phyloP scores from a whole-genome alignment of 257 asterid genomes.

The Fraxinus anomala region DNA sequence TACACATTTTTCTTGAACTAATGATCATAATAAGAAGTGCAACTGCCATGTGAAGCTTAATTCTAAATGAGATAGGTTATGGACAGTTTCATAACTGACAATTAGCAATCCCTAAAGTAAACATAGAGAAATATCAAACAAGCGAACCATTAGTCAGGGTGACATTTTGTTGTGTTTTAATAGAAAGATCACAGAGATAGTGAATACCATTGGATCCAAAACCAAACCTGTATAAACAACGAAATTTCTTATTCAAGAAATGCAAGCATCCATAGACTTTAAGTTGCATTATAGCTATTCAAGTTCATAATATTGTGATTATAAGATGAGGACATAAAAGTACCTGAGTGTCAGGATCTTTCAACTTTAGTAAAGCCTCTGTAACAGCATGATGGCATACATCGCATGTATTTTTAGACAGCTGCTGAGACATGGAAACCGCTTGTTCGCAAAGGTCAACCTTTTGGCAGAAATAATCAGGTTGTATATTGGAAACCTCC shows the following conservation, averaged over 20 bases:
- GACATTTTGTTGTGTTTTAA: neutral
- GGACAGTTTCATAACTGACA: neutral
- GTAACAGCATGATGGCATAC: constrained; percentile 69
- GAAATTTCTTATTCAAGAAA: neutral
- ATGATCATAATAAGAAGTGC: neutral
- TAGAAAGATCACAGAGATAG: neutral
- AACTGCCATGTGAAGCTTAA: neutral
- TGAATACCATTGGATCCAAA: neutral
- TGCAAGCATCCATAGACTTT: neutral
- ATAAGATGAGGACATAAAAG: neutral
- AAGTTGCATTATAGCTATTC: neutral
- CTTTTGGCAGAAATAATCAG: constrained; percentile 63
- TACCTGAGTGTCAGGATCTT: constrained; percentile 96
- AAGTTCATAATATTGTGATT: neutral
- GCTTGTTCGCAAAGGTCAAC: constrained; percentile 60
- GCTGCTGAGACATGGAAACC: constrained; percentile 36
- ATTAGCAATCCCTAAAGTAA: neutral
- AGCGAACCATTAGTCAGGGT: neutral
- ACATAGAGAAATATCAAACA: neutral
- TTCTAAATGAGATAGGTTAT: neutral
- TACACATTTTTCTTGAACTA: neutral
- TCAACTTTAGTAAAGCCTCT: constrained; percentile 73
- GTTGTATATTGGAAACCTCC: constrained; percentile 55
- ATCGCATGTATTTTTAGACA: constrained; percentile 61
- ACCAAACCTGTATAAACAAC: neutral